Conservation (phyloP, 2,329 filamentous ascomycete genomes). For the Ophiostoma tasmaniense region DNA sequence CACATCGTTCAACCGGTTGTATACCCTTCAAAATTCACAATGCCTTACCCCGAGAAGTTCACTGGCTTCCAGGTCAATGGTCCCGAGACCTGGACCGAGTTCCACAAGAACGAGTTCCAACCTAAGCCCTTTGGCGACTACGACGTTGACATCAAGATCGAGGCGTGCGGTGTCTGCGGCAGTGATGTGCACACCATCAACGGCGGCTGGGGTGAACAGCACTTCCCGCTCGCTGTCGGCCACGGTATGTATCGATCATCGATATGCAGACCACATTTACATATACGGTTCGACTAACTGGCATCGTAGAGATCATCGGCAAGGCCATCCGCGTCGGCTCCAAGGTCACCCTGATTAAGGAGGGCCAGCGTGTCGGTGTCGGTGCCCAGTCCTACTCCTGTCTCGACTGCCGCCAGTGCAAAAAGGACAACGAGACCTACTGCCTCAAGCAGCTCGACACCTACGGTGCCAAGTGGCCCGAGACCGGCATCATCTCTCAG, state of each 20-base stretch:
- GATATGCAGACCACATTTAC: not conserved
- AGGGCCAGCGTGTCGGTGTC: conserved; percentile 59
- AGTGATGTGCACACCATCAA: conserved; percentile 64
- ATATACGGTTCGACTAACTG: not conserved
- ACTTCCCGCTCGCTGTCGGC: conserved; percentile 57
- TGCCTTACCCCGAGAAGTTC: conserved; percentile 52
- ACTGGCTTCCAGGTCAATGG: conserved; percentile 52
- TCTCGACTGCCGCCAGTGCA: conserved; percentile 56
- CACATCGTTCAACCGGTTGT: not conserved
- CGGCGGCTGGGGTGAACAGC: conserved; percentile 57
- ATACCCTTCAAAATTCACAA: conserved; percentile 23
- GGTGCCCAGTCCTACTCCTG: conserved; percentile 60
- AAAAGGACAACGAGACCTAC: conserved; percentile 60
- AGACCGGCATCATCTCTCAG: conserved; percentile 46
- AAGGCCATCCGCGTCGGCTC: conserved; percentile 58
- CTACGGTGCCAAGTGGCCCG: conserved; percentile 46
- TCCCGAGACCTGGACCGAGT: conserved; percentile 47
- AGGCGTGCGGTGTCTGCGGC: conserved; percentile 68
- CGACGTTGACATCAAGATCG: conserved; percentile 82
- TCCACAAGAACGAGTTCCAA: conserved; percentile 65
- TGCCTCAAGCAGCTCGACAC: conserved; percentile 53
- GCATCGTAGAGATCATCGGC: conserved; percentile 55
- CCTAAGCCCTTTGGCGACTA: conserved; percentile 81
- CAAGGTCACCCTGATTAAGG: conserved; percentile 51
- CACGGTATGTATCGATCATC: conserved; percentile 39